Evolutionary conservation across 73 alveolate genomes (phyloP).

Genomic region (Effrenium voratum): DNA sequence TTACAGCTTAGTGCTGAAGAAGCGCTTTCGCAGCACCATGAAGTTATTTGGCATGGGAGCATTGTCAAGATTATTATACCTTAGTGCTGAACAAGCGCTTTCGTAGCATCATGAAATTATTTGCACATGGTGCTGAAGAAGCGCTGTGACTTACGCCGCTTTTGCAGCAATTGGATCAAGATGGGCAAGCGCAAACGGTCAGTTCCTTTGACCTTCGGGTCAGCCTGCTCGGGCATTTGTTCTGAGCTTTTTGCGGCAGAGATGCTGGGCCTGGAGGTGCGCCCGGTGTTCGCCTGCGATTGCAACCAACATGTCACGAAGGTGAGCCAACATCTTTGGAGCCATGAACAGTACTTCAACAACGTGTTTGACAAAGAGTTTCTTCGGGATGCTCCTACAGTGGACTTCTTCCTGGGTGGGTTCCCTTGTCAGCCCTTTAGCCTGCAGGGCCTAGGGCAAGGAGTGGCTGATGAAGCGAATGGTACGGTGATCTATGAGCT

Average conservation of each 20-base stretch:
- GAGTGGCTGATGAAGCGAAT: neutral
- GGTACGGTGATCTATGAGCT: neutral
- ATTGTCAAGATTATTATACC: too few species aligned
- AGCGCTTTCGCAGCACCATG: too few species aligned
- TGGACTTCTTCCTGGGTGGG: constrained; percentile 14
- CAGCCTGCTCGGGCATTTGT: neutral
- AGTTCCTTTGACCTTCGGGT: neutral
- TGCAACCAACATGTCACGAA: neutral
- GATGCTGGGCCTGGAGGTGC: neutral
- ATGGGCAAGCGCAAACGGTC: neutral
- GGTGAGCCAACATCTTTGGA: neutral
- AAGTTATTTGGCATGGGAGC: too few species aligned
- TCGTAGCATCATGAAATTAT: neutral
- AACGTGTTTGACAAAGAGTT: neutral
- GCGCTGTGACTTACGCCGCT: neutral
- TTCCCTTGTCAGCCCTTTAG: neutral
- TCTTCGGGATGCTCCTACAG: neutral
- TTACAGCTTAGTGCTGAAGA: too few species aligned
- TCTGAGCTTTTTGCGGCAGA: constrained; percentile 23
- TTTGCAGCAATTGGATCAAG: neutral
- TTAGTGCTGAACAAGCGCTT: too few species aligned
- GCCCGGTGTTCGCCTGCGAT: constrained; percentile 23
- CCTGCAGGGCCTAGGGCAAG: neutral
- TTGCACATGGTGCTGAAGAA: neutral
- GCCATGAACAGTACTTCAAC: neutral